Conservation (phyloP, 257 asterid genomes). For the Ilex asprella region DNA sequence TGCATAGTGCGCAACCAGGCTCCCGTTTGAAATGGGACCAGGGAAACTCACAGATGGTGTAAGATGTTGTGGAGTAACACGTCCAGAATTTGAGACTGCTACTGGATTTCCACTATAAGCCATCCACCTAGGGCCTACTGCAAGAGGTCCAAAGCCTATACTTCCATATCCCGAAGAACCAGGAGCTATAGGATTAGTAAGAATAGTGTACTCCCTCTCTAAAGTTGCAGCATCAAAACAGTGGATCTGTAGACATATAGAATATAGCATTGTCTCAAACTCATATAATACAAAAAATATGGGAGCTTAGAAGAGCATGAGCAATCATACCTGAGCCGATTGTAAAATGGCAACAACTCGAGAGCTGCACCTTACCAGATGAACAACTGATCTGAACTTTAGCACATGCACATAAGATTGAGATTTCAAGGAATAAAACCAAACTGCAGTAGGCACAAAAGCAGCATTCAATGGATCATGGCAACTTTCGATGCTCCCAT, state of each 20-base stretch:
- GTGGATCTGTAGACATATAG: slow-evolving; percentile 46
- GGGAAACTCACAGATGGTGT: slow-evolving; percentile 51
- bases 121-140: slow-evolving; percentile 92
- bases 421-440: slow-evolving; percentile 79
- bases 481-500: slow-evolving; percentile 40
- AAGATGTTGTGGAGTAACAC: slow-evolving; percentile 77
- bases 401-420: slow-evolving; percentile 72
- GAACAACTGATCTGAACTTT: slow-evolving; percentile 78
- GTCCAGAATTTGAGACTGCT: slow-evolving; percentile 47
- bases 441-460: slow-evolving; percentile 67
- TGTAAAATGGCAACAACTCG: slow-evolving; percentile 77
- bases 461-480: slow-evolving; percentile 31
- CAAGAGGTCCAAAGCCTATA: slow-evolving; percentile 87
- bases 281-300: too few species aligned
- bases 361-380: slow-evolving; percentile 77
- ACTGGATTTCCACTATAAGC: slow-evolving; percentile 90
- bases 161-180: slow-evolving; percentile 47
- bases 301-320: neutral
- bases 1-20: slow-evolving; percentile 89
- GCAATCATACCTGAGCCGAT: slow-evolving; percentile 63
- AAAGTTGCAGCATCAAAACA: slow-evolving; percentile 75
- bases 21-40: slow-evolving; percentile 53
- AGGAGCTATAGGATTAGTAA: slow-evolving; percentile 65
- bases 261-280: slow-evolving; percentile 3
- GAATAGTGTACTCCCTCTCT: slow-evolving; percentile 65